Evolutionary conservation across 208 protist species (phyloP).

Genomic region (Vickermania ingenoplastis): DNA sequence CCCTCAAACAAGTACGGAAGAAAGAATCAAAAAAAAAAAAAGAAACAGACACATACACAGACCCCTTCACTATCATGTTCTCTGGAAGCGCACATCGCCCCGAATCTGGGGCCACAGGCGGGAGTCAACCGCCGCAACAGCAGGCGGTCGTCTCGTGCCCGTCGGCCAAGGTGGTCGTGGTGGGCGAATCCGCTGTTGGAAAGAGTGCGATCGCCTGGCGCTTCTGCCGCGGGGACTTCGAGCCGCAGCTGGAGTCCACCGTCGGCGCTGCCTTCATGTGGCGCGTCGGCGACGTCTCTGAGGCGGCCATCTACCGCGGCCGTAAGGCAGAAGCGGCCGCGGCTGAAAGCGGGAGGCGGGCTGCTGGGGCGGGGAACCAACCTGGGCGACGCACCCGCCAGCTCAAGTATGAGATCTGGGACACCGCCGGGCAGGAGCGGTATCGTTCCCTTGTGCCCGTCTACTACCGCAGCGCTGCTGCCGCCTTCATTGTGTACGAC

Average conservation of each 20-base stretch:
- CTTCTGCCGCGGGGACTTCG: slow-evolving; percentile 82
- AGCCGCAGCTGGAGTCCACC: slow-evolving; percentile 74
- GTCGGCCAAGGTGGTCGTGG: slow-evolving; percentile 78
- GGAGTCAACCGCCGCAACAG: no score
- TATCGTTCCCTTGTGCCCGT: slow-evolving; percentile 87
- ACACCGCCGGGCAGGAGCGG: slow-evolving; percentile 89
- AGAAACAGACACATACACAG: no score
- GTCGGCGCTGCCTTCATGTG: slow-evolving; percentile 85
- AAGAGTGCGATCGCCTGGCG: slow-evolving; percentile 85
- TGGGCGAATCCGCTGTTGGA: slow-evolving; percentile 83
- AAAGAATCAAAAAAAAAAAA: no score
- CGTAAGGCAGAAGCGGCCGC: slow-evolving; percentile 8
- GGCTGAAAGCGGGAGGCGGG: background rate
- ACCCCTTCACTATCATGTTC: no score
- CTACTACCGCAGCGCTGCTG: slow-evolving; percentile 90
- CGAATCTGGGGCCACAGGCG: no score
- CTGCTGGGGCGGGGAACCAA: background rate
- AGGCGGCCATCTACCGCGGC: slow-evolving; percentile 5
- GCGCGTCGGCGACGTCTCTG: slow-evolving; percentile 55
- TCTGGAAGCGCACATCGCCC: no score
- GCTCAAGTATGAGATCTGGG: slow-evolving; percentile 88
- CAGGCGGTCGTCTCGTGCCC: slow-evolving; percentile 12
- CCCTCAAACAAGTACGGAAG: no score
- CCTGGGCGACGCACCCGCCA: slow-evolving; percentile 9
- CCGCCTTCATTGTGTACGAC: slow-evolving; percentile 95